Base-by-base conservation (phyloP, 1,139 yeast genomes). In the Lodderomyces parapsilosis region DNA sequence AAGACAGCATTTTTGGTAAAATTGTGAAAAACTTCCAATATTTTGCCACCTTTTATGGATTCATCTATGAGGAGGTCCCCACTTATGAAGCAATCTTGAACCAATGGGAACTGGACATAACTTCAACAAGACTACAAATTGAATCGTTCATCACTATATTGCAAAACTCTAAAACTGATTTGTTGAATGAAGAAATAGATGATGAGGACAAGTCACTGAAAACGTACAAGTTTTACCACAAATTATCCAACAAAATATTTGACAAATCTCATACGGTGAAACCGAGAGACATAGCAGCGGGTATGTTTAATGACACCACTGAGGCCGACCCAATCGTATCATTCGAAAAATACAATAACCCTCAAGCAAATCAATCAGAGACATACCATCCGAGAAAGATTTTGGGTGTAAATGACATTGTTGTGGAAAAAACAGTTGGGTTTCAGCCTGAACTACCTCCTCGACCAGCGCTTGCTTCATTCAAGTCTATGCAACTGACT, bases 41-140 rank as follows among this genome's bases (percentile, higher is more conserved):
- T 48, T 75, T 63, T 48, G 51, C 66, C 9, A 56, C 57, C 6
- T 62, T 63, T 45, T 76, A 75, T 48, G 83, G 83, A 0, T 53
- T 68, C 15, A 45, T 55, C 32, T 22, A 14, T 28, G 27, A 35
- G 4, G 43, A 43, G 2, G 36, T 39, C n/a, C 51, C 53, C 18
- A 38, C 50, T 5, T 64, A 61, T 43, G 60, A 61, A 11, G 41
- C 49, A 0, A 65, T 73, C 11, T 47, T 56, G 1, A 60, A 57
- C 11, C 48, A 57, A 22, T 74, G 78, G 78, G 75, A 71, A 41
- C 41, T 51, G 6, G 48, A 58, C 10, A 53, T 55, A 42, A 67
- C 65, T 14, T 64, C 66, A 1, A 61, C 59, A 22, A 60, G 65
- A 52, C 52, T 55, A 37, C 71, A 68, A 41, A 55, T 76, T 13